phyloP scores from a whole-genome alignment of 345 rosid genomes.

The Toxicodendron radicans region DNA sequence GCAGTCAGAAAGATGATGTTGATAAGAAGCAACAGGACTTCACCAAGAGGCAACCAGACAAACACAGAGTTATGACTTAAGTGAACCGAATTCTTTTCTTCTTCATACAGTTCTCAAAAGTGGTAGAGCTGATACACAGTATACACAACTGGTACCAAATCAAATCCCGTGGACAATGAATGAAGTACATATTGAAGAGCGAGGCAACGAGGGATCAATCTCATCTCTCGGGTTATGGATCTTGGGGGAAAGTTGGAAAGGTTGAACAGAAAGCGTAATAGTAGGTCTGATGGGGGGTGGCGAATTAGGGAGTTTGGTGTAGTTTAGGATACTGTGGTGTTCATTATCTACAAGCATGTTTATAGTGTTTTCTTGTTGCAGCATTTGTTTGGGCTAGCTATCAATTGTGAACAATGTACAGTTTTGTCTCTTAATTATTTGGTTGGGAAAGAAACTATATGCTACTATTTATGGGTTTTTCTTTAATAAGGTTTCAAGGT shows the following conservation, averaged over 20 bases:
- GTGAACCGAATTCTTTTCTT: conserved; percentile 1
- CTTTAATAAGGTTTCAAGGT: not conserved
- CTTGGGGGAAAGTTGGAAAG: not conserved
- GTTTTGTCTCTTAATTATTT: conserved; percentile 27
- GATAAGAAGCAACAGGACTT: conserved; percentile 28
- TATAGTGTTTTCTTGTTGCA: conserved; percentile 19
- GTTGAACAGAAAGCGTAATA: not conserved
- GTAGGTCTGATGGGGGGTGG: not conserved
- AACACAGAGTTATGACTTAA: conserved; percentile 44
- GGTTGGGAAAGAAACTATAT: conserved; percentile 9
- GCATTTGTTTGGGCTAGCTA: conserved; percentile 2
- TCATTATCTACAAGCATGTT: conserved; percentile 8
- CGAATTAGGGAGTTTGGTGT: not conserved
- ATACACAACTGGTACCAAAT: not conserved
- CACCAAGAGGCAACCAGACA: conserved; percentile 38
- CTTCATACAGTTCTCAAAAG: not conserved
- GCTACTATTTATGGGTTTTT: not conserved
- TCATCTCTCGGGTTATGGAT: not conserved
- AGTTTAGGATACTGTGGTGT: not conserved
- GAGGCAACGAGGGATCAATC: not conserved
- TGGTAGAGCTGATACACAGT: conserved; percentile 15
- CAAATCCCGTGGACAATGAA: not conserved
- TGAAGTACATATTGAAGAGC: not conserved
- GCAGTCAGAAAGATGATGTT: conserved; percentile 23
- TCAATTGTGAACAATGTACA: conserved; percentile 47